These are phyloP conservation scores for Mrakiaceae sp. DNA, from an alignment of 1,284 basidiomycete genomes.

Conservation along the genomic window DNA sequence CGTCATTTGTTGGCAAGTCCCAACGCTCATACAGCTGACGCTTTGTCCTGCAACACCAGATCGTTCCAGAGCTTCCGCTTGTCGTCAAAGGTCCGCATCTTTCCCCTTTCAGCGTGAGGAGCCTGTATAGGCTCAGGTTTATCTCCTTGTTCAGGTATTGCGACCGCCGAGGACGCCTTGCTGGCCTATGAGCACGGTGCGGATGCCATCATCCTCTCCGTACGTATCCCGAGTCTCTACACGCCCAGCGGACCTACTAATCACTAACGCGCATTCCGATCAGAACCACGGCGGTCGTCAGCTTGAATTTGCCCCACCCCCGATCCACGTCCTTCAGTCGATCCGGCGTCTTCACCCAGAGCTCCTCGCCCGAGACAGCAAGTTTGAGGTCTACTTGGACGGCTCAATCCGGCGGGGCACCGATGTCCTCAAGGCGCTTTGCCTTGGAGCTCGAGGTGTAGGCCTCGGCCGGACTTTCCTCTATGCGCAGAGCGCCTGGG, in stretches of 20 bases:
- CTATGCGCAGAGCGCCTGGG: slow-evolving; percentile 68
- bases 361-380: slow-evolving; percentile 47
- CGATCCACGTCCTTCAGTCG: slow-evolving; percentile 62
- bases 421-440: slow-evolving; percentile 84
- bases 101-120: too few relatives aligned
- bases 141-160: slow-evolving; percentile 27
- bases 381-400: slow-evolving; percentile 67
- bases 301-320: slow-evolving; percentile 41
- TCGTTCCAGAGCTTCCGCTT: too few relatives aligned
- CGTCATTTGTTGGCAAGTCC: too few relatives aligned
- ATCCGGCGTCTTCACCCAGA: slow-evolving; percentile 61
- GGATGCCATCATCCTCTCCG: slow-evolving; percentile 29
- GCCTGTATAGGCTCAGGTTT: too few relatives aligned
- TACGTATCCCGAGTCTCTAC: too few relatives aligned
- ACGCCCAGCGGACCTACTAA: too few relatives aligned
- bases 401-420: slow-evolving; percentile 67
- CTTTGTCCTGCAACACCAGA: slow-evolving; percentile 32
- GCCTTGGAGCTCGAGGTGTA: slow-evolving; percentile 78
- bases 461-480: slow-evolving; percentile 81
- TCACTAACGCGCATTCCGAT: too few relatives aligned
- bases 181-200: slow-evolving; percentile 37
- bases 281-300: slow-evolving; percentile 2
- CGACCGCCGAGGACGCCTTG: slow-evolving; percentile 39
- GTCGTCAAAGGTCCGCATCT: too few relatives aligned
- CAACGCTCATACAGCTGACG: slow-evolving; percentile 32